Base-by-base conservation (phyloP, 257 asterid species). In the Prunella vulgaris region DNA sequence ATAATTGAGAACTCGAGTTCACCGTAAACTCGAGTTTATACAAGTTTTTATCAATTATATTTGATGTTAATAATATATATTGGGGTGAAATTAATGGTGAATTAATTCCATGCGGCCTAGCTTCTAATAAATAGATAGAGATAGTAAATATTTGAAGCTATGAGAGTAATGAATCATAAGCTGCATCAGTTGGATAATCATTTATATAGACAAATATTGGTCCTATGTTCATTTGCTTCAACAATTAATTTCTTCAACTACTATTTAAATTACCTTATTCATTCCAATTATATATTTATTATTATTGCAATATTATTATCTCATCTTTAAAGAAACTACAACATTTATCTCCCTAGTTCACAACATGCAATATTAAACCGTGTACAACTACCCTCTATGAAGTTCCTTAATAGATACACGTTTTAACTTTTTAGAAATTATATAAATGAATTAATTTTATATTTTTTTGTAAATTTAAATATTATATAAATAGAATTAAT, bases 131-230 rank as follows among this genome's bases (percentile, higher is more conserved):
- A 24, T 42, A 13, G 51, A 38, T 28, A 40, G 22, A 42, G 14
- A 40, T 64, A 64, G 59, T 53, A 64, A 64, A 37, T 68, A 25
- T 38, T 64, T 73, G 66, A 30, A 42, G 51, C 51, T 42, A 42
- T 42, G 51, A 42, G 13, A 42, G 51, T 42, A 13, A 42, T 42
- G 51, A 42, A 42, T 12, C 7, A 42, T 42, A 42, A 42, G 51
- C 51, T 42, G 7, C 18, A 42, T 13, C 49, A 40, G 49, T 40
- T 12, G 15, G 49, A 18, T 13, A 42, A 42, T 42, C 51, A 13
- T 42, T 13, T 42, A 42, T 0, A 4, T 42, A 42, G 18, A n/a
- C n/a, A n/a, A n/a, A n/a, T n/a, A n/a, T n/a, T n/a, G n/a, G 18
- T 14, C 51, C 51, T 42, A 42, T 42, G 7, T 42, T 42, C 51